phyloP scores from a whole-genome alignment of 805 yeast species.

The Candida endomychidarum region DNA sequence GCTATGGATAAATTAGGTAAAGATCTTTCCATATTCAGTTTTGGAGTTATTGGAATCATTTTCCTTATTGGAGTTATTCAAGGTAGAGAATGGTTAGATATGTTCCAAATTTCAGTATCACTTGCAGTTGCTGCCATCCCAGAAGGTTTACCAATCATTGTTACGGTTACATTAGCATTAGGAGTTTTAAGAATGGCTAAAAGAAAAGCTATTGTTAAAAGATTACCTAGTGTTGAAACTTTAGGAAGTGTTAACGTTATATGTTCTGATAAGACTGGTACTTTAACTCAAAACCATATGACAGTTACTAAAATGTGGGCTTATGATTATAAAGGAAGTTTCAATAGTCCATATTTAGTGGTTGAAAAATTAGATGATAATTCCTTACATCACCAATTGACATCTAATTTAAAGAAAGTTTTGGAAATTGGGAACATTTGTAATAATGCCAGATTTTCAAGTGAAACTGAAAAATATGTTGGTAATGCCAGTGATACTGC shows the following conservation, averaged over 20 bases:
- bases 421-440: conserved; percentile 71
- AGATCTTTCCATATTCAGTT: conserved; percentile 81
- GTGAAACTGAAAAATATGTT: conserved; percentile 65
- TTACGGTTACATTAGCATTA: conserved; percentile 92
- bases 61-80: conserved; percentile 87
- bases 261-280: conserved; percentile 84
- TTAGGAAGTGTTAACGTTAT: conserved; percentile 92
- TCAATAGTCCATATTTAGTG: conserved; percentile 40
- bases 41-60: conserved; percentile 85
- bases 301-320: conserved; percentile 85
- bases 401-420: conserved; percentile 54
- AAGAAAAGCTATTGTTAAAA: conserved; percentile 88
- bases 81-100: conserved; percentile 94
- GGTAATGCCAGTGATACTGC: conserved; percentile 98
- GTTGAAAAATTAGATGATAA: conserved; percentile 49
- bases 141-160: conserved; percentile 97
- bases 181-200: conserved; percentile 97
- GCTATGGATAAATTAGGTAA: conserved; percentile 96
- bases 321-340: conserved; percentile 49
- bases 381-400: conserved; percentile 43
- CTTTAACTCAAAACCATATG: conserved; percentile 89
- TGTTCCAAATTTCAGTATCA: conserved; percentile 97
- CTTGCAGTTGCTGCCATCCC: conserved; percentile 99
- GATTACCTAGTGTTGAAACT: conserved; percentile 94
- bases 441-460: conserved; percentile 70